Conservation (phyloP, 1,139 yeast species). For the Protomyces inundatus region DNA sequence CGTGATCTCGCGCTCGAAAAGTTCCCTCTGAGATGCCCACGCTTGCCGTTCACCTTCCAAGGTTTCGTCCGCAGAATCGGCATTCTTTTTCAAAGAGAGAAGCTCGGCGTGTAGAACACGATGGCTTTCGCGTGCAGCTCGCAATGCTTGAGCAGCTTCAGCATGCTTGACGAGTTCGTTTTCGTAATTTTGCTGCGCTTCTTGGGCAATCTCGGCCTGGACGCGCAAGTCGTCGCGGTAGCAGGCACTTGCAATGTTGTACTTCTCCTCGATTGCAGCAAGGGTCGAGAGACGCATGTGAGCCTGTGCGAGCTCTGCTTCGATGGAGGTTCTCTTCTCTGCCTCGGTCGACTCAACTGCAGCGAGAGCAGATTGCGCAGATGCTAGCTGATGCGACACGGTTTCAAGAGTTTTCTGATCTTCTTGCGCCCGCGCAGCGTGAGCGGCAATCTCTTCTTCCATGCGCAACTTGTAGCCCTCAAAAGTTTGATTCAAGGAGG, state of each 20-base stretch:
- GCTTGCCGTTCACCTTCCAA: constrained; percentile 32
- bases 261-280: constrained; percentile 41
- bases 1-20: constrained; percentile 53
- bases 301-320: constrained; percentile 39
- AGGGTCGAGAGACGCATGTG: constrained; percentile 46
- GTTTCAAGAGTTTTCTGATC: constrained; percentile 8
- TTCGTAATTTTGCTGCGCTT: constrained; percentile 55
- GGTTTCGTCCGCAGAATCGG: constrained; percentile 40
- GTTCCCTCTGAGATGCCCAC: constrained; percentile 45
- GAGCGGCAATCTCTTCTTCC: constrained; percentile 36
- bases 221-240: constrained; percentile 48
- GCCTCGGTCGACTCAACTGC: constrained; percentile 35
- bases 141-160: constrained; percentile 48
- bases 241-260: constrained; percentile 33
- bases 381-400: constrained; percentile 36
- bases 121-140: constrained; percentile 46
- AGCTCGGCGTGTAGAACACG: constrained; percentile 43
- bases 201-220: constrained; percentile 50
- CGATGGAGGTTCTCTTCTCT: constrained; percentile 33
- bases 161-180: constrained; percentile 56
- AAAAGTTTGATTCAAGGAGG: constrained; percentile 43
- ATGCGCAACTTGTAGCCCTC: constrained; percentile 44
- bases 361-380: constrained; percentile 39
- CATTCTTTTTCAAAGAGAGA: constrained; percentile 39
- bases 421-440: constrained; percentile 32